phyloP scores from a whole-genome alignment of 805 yeast species.

The Lipomyces lipofer region DNA sequence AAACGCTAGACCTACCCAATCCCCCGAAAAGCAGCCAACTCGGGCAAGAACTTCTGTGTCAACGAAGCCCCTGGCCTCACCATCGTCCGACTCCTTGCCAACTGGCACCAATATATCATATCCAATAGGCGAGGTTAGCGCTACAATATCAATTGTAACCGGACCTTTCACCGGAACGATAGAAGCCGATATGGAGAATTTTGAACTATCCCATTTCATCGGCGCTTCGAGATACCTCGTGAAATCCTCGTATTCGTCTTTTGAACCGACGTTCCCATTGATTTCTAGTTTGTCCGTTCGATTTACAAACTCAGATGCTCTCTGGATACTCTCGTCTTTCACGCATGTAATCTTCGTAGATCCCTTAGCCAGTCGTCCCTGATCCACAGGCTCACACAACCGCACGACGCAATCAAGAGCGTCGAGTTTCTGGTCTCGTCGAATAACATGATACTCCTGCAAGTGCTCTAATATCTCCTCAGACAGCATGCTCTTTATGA shows the following conservation, averaged over 20 bases:
- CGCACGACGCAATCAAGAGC: slow-evolving; percentile 12
- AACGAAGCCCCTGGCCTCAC: slow-evolving; percentile 49
- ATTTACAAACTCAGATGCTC: slow-evolving; percentile 30
- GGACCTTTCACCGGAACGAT: slow-evolving; percentile 16
- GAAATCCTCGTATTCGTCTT: slow-evolving; percentile 10
- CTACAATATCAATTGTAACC: slow-evolving; percentile 20
- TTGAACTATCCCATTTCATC: slow-evolving; percentile 3
- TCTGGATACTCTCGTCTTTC: slow-evolving; percentile 35
- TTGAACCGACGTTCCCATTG: slow-evolving; percentile 26
- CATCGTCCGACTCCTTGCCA: slow-evolving; percentile 44
- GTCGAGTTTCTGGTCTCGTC: slow-evolving; percentile 4
- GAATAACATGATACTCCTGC: not conserved
- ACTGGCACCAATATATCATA: slow-evolving; percentile 11
- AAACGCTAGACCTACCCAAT: slow-evolving; percentile 45
- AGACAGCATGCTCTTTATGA: slow-evolving; percentile 41
- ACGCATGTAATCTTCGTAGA: slow-evolving; percentile 58
- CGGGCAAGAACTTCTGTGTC: slow-evolving; percentile 53
- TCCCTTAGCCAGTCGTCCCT: slow-evolving; percentile 53
- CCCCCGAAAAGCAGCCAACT: slow-evolving; percentile 70
- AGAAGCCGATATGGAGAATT: slow-evolving; percentile 7
- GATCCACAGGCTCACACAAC: slow-evolving; percentile 68
- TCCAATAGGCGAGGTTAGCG: slow-evolving; percentile 26
- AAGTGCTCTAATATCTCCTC: slow-evolving; percentile 40
- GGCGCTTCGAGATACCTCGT: slow-evolving; percentile 7
- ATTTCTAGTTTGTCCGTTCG: not conserved